Evolutionary conservation across 495 filamentous ascomycete genomes (phyloP), one percentile per base, ranked within the genome.

Genomic region (Aspergillus baeticus): DNA sequence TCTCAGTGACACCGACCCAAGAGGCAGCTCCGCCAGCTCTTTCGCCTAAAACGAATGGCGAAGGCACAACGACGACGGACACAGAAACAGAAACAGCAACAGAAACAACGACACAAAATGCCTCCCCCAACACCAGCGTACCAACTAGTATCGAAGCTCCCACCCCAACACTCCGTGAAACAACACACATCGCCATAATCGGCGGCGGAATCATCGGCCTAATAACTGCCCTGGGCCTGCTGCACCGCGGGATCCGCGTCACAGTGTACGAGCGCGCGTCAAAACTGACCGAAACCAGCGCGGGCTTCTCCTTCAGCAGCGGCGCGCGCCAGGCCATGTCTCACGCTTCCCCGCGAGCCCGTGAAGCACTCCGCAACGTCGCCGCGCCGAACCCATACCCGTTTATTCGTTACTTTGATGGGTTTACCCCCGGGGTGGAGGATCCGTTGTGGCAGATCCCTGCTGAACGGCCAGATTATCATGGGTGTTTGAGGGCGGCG

Each of bases 161-260:
- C 5, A 20, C 17, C n/a, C 35, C 35, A n/a, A n/a, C n/a, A 3
- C 35, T 14, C 10, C 10, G 3, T 4, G 13, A 4, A 5, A 37
- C 35, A 37, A 13, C 23, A 29, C 3, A 38, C 29, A 51, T 60
- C n/a, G 57, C 51, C 46, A 55, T 55, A 6, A 51, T 59, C 42
- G 57, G 57, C 36, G 57, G 57, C 22, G 50, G 57, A n/a, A 54
- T 59, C 31, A 45, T 37, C 26, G 57, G 57, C 23, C 5, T 54
- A 4, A 54, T 45, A 2, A 11, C 35, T 0, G 50, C 51, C 6
- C 42, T 59, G 13, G 57, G 50, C 6, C 57, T 59, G 21, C 22
- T 54, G 2, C 29, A 49, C 17, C 57, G 57, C 13, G 33, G 36
- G 0, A 17, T 54, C 34, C 15, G 6, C 3, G 26, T 35, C 7